A percentile compares a stretch with the other conserved stretches of the same genome.
These are phyloP conservation scores for Tolypocladium tundrense DNA, from an alignment of 2,329 filamentous ascomycete genomes.

Conservation along the genomic window DNA sequence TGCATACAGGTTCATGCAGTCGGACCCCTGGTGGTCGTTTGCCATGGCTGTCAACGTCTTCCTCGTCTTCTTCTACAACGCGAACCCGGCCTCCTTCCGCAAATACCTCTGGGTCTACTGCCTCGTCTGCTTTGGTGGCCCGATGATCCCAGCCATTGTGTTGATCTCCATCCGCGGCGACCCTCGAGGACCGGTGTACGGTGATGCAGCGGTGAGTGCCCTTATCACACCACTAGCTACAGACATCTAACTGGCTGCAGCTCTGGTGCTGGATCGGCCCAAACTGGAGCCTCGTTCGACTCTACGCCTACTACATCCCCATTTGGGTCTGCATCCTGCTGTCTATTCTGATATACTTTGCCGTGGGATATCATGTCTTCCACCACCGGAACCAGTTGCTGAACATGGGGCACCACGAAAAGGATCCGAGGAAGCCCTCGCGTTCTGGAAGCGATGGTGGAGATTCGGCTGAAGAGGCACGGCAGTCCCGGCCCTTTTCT, in stretches of 20 bases:
- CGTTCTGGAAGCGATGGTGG: conserved; percentile 15
- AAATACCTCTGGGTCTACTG: conserved; percentile 63
- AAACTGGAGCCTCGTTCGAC: conserved; percentile 42
- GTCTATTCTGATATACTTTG: conserved; percentile 43
- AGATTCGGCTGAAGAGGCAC: conserved; percentile 25
- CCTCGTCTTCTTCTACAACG: conserved; percentile 51
- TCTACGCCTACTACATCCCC: conserved; percentile 50
- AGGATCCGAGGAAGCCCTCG: conserved; percentile 10
- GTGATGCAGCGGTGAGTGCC: conserved; percentile 41
- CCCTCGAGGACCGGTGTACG: conserved; percentile 34
- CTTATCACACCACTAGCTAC: not conserved
- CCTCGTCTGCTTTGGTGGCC: conserved; percentile 58
- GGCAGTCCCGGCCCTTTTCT: not conserved
- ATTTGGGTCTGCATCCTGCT: conserved; percentile 49
- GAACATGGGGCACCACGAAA: conserved; percentile 27
- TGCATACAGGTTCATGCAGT: conserved; percentile 57
- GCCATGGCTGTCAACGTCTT: conserved; percentile 78
- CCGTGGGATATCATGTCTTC: conserved; percentile 49
- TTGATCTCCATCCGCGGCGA: conserved; percentile 47
- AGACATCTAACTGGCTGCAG: conserved; percentile 17
- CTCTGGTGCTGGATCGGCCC: conserved; percentile 52
- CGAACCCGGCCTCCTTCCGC: conserved; percentile 52
- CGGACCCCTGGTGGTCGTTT: conserved; percentile 66
- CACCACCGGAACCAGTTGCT: conserved; percentile 45
- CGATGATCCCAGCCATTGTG: conserved; percentile 54